A percentile compares a stretch with the other conserved stretches of the same genome.
Evolutionary conservation across 108 stramenopile species (phyloP).

Genomic region (Conticribra guillardii): DNA sequence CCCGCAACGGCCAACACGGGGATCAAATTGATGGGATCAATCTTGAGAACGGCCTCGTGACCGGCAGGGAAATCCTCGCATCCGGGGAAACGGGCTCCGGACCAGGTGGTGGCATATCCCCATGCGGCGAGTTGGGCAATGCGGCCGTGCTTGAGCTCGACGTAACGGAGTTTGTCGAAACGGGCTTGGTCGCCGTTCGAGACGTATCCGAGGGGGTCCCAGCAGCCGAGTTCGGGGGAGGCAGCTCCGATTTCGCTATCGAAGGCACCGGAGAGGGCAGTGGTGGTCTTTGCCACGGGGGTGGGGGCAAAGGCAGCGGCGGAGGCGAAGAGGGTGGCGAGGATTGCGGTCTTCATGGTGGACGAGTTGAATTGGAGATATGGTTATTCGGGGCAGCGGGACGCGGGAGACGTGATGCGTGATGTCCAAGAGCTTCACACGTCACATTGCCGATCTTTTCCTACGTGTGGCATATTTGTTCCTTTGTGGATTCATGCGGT

Average conservation of each 20-base stretch:
- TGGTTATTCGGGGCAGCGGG: no score
- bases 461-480: no score
- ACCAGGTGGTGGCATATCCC: constrained; percentile 62
- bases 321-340: constrained; percentile 50
- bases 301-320: constrained; percentile 51
- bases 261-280: constrained; percentile 44
- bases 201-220: constrained; percentile 51
- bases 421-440: no score
- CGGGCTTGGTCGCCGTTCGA: constrained; percentile 56
- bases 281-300: constrained; percentile 9
- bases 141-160: constrained; percentile 76
- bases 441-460: no score
- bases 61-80: constrained; percentile 43
- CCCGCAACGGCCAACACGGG: constrained; percentile 38
- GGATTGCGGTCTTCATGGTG: constrained; percentile 55
- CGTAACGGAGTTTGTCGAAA: constrained; percentile 53
- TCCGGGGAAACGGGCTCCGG: constrained; percentile 50
- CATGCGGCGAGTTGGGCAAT: constrained; percentile 67
- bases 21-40: constrained; percentile 33
- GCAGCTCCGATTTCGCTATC: constrained; percentile 53
- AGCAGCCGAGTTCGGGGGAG: constrained; percentile 56
- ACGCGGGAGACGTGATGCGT: no score
- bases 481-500: no score
- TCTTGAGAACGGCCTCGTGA: constrained; percentile 41
- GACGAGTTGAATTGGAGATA: background rate